A percentile compares a stretch with the other conserved stretches of the same genome.
These are phyloP conservation scores for Termitomyces sp. DNA, from an alignment of 768 basidiomycete species.

Conservation along the genomic window DNA sequence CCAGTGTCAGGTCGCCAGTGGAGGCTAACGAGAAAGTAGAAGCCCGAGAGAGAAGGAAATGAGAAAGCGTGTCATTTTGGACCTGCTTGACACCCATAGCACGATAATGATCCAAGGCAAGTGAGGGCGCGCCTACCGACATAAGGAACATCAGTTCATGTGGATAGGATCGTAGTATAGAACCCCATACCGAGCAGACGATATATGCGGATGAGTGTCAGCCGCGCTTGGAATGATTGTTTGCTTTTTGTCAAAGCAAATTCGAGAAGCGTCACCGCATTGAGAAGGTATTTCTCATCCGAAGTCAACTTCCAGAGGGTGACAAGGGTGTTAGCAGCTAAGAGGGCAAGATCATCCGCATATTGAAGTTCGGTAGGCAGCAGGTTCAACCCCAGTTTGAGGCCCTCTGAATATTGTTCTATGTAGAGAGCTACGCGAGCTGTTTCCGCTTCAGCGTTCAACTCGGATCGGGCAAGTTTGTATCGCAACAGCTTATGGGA, in stretches of 20 bases:
- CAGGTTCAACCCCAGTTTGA: slow-evolving; percentile 65
- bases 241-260: slow-evolving; percentile 70
- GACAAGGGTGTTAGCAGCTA: slow-evolving; percentile 69
- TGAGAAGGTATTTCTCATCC: slow-evolving; percentile 59
- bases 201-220: slow-evolving; percentile 80
- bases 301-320: slow-evolving; percentile 57
- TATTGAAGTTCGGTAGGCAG: slow-evolving; percentile 81
- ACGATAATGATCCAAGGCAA: slow-evolving; percentile 79
- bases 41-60: slow-evolving; percentile 74
- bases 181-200: slow-evolving; percentile 65
- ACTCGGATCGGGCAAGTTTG: slow-evolving; percentile 45
- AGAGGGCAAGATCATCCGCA: slow-evolving; percentile 79
- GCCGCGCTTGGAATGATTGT: slow-evolving; percentile 74
- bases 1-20: slow-evolving; percentile 72
- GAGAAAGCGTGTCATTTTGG: slow-evolving; percentile 87
- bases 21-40: slow-evolving; percentile 78
- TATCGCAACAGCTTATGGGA: slow-evolving; percentile 72
- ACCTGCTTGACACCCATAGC: slow-evolving; percentile 78
- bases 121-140: slow-evolving; percentile 64
- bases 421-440: slow-evolving; percentile 51
- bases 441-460: slow-evolving; percentile 58
- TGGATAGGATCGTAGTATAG: neutral
- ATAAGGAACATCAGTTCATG: slow-evolving; percentile 1
- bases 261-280: slow-evolving; percentile 67
- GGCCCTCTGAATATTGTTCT: slow-evolving; percentile 61